Conservation (phyloP, 2,329 filamentous ascomycete species). For the Epichloe baconii region DNA sequence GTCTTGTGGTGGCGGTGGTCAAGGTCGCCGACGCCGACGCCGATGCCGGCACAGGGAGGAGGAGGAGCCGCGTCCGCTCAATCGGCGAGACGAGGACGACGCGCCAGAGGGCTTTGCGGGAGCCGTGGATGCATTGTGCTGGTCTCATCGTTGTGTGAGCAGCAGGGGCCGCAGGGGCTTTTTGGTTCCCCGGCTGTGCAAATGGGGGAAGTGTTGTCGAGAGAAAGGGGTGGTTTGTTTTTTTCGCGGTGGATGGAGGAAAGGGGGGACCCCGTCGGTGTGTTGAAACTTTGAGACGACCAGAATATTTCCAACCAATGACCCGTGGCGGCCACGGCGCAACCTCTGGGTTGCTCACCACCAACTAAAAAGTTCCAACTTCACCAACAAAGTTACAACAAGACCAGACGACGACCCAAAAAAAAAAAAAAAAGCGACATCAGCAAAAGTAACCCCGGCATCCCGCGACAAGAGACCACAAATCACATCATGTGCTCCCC, state of each 20-base stretch:
- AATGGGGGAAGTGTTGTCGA: too few relatives aligned
- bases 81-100: slow-evolving; percentile 30
- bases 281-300: background rate
- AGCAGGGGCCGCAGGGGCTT: too few relatives aligned
- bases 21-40: background rate
- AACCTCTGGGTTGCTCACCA: too few relatives aligned
- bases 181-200: too few relatives aligned
- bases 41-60: too few relatives aligned
- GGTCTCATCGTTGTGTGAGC: slow-evolving; percentile 21
- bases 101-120: slow-evolving; percentile 31
- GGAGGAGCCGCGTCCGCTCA: background rate
- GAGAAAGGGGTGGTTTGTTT: too few relatives aligned
- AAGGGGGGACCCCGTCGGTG: background rate
- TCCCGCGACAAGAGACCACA: background rate
- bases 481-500: background rate
- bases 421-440: too few relatives aligned
- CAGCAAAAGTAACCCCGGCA: background rate
- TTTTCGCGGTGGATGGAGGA: background rate
- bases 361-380: too few relatives aligned
- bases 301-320: background rate
- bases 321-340: background rate
- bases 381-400: background rate
- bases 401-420: background rate
- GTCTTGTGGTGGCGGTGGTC: background rate
- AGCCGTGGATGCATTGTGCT: slow-evolving; percentile 27